These are phyloP conservation scores for Leccinum barrowsii DNA, from an alignment of 768 basidiomycete species.

Conservation along the genomic window DNA sequence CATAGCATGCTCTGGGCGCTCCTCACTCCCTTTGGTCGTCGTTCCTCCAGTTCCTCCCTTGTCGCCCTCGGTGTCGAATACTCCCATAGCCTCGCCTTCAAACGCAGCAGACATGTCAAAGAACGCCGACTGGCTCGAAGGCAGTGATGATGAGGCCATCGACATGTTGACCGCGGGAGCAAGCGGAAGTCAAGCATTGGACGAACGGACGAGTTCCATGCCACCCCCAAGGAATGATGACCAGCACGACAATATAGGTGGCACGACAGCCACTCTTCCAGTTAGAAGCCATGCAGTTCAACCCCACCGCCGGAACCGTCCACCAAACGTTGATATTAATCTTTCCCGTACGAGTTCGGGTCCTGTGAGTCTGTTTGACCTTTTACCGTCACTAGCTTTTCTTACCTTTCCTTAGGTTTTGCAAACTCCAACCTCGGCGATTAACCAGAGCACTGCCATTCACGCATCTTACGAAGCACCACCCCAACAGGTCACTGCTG, in stretches of 20 bases:
- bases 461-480: slow-evolving; percentile 19
- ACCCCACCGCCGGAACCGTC: slow-evolving; percentile 49
- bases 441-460: slow-evolving; percentile 20
- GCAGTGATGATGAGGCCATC: slow-evolving; percentile 86
- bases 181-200: slow-evolving; percentile 76
- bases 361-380: slow-evolving; percentile 39
- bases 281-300: slow-evolving; percentile 28
- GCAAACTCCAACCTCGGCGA: slow-evolving; percentile 40
- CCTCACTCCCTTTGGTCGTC: slow-evolving; percentile 61
- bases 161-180: slow-evolving; percentile 77
- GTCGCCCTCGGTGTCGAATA: slow-evolving; percentile 39
- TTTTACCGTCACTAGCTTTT: slow-evolving; percentile 61
- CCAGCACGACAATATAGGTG: slow-evolving; percentile 15
- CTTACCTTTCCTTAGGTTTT: slow-evolving; percentile 65
- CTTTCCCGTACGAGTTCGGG: slow-evolving; percentile 35
- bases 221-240: slow-evolving; percentile 30
- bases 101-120: slow-evolving; percentile 45
- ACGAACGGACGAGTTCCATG: slow-evolving; percentile 72
- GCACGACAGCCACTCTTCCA: slow-evolving; percentile 24
- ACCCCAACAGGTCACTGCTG: slow-evolving; percentile 36
- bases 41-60: slow-evolving; percentile 32
- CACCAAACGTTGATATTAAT: slow-evolving; percentile 65
- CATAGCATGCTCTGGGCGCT: slow-evolving; percentile 43
- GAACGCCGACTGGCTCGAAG: slow-evolving; percentile 66
- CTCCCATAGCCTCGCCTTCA: slow-evolving; percentile 27